Evolutionary conservation across 129 eudicot species (phyloP).

Genomic region (Flaveria linearis): DNA sequence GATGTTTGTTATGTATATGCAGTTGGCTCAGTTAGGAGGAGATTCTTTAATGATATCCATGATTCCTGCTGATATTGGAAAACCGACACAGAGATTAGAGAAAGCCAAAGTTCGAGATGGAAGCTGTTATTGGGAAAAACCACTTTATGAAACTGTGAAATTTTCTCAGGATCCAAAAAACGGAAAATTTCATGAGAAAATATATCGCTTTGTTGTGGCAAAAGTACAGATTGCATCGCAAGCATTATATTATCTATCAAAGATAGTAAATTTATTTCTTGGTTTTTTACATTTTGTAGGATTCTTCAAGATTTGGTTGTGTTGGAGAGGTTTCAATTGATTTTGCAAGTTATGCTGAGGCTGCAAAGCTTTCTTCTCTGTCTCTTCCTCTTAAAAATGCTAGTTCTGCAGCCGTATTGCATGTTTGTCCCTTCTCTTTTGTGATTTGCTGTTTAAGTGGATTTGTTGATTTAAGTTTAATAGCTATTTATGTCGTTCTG

Average conservation of each 20-base stretch:
- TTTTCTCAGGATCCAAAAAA: constrained; percentile 62
- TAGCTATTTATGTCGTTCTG: constrained; percentile 2
- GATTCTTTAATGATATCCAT: constrained; percentile 75
- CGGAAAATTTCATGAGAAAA: constrained; percentile 73
- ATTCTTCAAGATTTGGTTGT: constrained; percentile 69
- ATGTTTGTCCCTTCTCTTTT: constrained; percentile 56
- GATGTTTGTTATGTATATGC: constrained; percentile 8
- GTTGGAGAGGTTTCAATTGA: constrained; percentile 90
- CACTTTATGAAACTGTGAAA: constrained; percentile 72
- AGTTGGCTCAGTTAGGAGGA: constrained; percentile 62
- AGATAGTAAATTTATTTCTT: background rate
- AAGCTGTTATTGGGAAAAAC: constrained; percentile 84
- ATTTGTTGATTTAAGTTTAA: constrained; percentile 5
- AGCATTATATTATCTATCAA: constrained; percentile 27
- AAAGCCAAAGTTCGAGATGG: constrained; percentile 71
- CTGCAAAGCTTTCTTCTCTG: constrained; percentile 53
- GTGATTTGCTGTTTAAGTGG: background rate
- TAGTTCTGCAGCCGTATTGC: constrained; percentile 59
- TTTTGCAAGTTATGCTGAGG: constrained; percentile 69
- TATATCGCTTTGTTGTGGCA: constrained; percentile 65
- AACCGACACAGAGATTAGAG: constrained; percentile 71
- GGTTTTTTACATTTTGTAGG: constrained; percentile 48
- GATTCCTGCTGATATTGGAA: constrained; percentile 81
- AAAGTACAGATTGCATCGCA: constrained; percentile 45
- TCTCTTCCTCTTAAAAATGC: constrained; percentile 75